Base-by-base conservation (phyloP, 2,329 filamentous ascomycete genomes). In the Dactylellina sp. region DNA sequence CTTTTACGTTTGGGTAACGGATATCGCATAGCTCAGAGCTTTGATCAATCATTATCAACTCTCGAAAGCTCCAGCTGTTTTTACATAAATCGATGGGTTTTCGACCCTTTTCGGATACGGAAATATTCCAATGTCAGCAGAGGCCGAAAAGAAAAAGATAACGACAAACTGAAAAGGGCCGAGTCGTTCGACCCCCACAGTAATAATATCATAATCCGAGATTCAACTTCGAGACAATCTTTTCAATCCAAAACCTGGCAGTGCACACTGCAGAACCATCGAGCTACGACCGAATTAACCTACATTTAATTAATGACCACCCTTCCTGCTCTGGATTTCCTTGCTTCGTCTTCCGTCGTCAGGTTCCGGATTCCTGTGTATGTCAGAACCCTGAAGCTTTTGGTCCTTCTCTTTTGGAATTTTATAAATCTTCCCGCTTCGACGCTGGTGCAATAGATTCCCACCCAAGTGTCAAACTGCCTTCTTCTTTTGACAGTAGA, bases 401-500 rank as follows among this genome's bases (percentile, higher is more conserved):
- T 18, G 61, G 56, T 74, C 70, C 70, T 74, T 74, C 70, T 74
- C 49, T 74, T 74, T 74, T 74, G 1, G 70, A 66, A 53, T 28
- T 32, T 32, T 28, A 57, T 60, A 74, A 74, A 74, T 74, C 61
- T 66, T 74, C 61, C 70, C 70, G 70, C 70, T 60, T 74, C 61
- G 70, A 65, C 60, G 47, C 60, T 64, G 61, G 52, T 37, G 55
- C 60, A 64, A 56, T 74, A 56, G 56, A 53, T 60, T 72, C 61
- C 53, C 60, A 72, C 59, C 35, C 52, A 53, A 60, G 32, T 59
- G 22, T 16, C 60, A 55, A 50, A 42, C 60, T 52, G 61, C 70
- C 70, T 74, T 74, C 70, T 74, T 74, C 46, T 66, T 74, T 74
- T 12, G 70, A 74, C 55, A 53, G 61, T 42, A 74, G 53, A 74